phyloP scores from a whole-genome alignment of 345 rosid species.

The Eucalyptus melliodora region DNA sequence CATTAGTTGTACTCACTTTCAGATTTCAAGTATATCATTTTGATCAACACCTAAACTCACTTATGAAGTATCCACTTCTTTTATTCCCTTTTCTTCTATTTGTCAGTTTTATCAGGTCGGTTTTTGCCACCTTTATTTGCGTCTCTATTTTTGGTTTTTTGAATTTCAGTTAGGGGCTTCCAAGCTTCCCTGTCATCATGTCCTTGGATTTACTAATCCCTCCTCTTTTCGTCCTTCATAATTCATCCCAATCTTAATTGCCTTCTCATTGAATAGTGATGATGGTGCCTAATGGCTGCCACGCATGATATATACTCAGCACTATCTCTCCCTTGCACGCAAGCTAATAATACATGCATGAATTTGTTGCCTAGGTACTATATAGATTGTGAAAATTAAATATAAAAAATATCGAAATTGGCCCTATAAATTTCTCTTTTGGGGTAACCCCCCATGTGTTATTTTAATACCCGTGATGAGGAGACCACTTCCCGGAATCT shows the following conservation, averaged over 20 bases:
- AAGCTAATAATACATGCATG: neutral
- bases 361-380: neutral
- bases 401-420: neutral
- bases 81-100: neutral
- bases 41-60: neutral
- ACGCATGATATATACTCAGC: neutral
- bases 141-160: neutral
- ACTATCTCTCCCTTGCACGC: neutral
- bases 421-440: neutral
- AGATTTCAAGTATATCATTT: neutral
- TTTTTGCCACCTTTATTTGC: neutral
- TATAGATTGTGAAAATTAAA: neutral
- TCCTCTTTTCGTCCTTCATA: neutral
- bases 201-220: neutral
- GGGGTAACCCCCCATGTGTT: neutral
- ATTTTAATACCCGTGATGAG: neutral
- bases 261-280: neutral
- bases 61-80: neutral
- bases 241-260: neutral
- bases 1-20: neutral
- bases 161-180: neutral
- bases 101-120: neutral
- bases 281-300: neutral
- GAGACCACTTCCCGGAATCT: neutral
- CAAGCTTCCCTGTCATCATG: neutral